Evolutionary conservation across 1,284 basidiomycete genomes (phyloP).

Genomic region (Cryptococcus sp.): DNA sequence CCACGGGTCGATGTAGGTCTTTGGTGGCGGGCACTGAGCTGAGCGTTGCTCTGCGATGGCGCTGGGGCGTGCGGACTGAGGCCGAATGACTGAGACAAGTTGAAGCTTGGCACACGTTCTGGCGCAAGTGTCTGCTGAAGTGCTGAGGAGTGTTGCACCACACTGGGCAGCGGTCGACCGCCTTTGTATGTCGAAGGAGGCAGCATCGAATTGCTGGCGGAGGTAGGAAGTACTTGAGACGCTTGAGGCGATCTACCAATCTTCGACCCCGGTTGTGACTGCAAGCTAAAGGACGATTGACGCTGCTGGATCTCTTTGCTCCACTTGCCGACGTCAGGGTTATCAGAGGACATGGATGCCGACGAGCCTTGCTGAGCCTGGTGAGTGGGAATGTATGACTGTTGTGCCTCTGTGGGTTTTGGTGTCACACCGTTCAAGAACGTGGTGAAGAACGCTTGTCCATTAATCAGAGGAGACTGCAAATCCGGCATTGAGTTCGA

Average conservation of each 20-base stretch:
- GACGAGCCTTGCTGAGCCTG: conserved; percentile 3
- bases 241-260: conserved; percentile 12
- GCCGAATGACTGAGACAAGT: conserved; percentile 17
- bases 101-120: conserved; percentile 47
- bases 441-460: conserved; percentile 23
- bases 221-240: conserved; percentile 10
- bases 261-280: conserved; percentile 24
- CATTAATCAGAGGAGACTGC: conserved; percentile 58
- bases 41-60: background rate
- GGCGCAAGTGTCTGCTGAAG: conserved; percentile 51
- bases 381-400: conserved; percentile 19
- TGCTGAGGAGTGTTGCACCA: conserved; percentile 32
- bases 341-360: background rate
- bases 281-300: conserved; percentile 37
- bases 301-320: conserved; percentile 42
- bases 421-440: conserved; percentile 27
- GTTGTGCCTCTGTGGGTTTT: conserved; percentile 22
- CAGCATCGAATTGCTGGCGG: conserved; percentile 1
- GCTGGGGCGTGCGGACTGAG: background rate
- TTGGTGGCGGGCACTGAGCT: background rate
- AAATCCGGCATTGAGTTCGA: conserved; percentile 58
- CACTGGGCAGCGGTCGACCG: conserved; percentile 31
- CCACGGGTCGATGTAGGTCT: background rate
- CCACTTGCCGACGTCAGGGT: conserved; percentile 34
- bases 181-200: conserved; percentile 3